Conservation (phyloP, 1,284 basidiomycete species). For the Ceratobasidium sp. region DNA sequence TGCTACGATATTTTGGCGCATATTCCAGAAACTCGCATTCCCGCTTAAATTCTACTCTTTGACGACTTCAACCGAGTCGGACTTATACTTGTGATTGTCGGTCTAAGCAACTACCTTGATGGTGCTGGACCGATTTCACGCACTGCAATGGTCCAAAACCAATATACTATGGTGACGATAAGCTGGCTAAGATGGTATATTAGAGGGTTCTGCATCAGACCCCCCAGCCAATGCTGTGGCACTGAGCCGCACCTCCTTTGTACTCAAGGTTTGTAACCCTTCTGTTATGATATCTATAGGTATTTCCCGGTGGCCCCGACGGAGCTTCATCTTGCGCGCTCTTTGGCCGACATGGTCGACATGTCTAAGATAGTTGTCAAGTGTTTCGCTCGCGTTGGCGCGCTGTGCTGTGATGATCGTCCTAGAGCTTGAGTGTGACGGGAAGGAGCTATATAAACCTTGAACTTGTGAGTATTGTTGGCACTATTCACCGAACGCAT, state of each 20-base stretch:
- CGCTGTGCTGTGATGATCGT: constrained; percentile 9
- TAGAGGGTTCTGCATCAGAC: no score
- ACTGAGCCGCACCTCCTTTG: not conserved
- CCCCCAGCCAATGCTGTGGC: constrained; percentile 3
- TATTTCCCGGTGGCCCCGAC: not conserved
- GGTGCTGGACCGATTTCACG: no score
- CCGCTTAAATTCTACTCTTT: not conserved
- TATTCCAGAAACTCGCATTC: not conserved
- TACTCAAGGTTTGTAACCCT: not conserved
- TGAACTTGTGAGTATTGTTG: not conserved
- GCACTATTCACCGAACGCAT: not conserved
- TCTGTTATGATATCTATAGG: not conserved
- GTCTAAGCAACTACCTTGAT: not conserved
- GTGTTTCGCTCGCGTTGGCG: not conserved
- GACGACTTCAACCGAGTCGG: not conserved
- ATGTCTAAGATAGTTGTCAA: not conserved
- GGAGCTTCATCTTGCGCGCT: not conserved
- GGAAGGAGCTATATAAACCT: not conserved
- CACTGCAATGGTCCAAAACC: no score
- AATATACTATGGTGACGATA: no score
- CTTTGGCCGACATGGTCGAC: not conserved
- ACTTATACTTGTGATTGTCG: not conserved
- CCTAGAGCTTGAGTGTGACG: not conserved
- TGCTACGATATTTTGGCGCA: not conserved
- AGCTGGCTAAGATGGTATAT: no score